phyloP scores from a whole-genome alignment of 164 flowering plant genomes.

The Chimonanthus salicifolius region DNA sequence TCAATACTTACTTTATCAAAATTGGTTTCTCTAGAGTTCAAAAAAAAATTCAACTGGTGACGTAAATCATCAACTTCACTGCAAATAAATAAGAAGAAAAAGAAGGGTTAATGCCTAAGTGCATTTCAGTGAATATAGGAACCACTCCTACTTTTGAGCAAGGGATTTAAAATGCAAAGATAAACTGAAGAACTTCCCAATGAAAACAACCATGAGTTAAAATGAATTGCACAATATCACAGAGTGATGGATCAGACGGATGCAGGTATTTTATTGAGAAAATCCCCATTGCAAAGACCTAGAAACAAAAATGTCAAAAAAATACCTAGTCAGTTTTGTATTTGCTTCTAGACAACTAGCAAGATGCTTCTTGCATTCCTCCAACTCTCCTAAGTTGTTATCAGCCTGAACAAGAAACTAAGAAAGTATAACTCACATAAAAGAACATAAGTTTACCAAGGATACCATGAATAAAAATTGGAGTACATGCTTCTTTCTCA shows the following conservation, averaged over 20 bases:
- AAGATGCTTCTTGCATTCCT: conserved; percentile 35
- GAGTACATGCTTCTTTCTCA: background rate
- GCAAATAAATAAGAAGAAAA: conserved; percentile 7
- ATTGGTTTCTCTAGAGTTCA: conserved; percentile 16
- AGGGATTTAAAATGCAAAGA: no score
- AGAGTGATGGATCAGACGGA: background rate
- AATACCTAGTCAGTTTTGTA: conserved; percentile 45
- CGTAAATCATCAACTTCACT: conserved; percentile 59
- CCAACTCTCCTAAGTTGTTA: conserved; percentile 33
- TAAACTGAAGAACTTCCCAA: no score
- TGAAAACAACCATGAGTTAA: no score
- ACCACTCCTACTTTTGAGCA: no score
- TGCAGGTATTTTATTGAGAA: no score
- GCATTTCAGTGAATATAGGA: no score
- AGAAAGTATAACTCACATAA: background rate
- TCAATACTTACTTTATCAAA: conserved; percentile 30
- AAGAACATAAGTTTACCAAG: background rate
- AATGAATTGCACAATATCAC: no score
- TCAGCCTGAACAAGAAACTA: conserved; percentile 25
- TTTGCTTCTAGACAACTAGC: conserved; percentile 28
- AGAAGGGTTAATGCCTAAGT: background rate
- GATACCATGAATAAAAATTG: background rate
- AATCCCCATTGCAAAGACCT: background rate
- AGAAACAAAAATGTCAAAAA: background rate
- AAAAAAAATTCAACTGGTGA: conserved; percentile 26